Conservation (phyloP, 345 rosid genomes). For the Dipteronia dyeriana region DNA sequence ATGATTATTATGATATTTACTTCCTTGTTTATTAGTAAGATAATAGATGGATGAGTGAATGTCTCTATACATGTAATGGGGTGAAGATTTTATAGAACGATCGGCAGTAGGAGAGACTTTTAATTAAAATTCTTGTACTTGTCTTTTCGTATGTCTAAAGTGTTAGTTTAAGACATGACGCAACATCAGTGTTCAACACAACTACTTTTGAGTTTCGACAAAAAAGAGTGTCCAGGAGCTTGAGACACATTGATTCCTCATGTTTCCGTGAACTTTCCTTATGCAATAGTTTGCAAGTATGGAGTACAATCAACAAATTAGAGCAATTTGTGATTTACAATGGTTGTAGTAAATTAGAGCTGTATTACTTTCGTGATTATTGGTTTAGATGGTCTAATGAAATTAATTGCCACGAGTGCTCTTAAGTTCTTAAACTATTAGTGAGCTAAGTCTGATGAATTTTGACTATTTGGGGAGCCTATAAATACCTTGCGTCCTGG, state of each 20-base stretch:
- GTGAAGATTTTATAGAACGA: background rate
- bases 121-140: background rate
- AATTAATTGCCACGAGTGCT: background rate
- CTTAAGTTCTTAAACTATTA: background rate
- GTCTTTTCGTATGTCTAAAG: background rate
- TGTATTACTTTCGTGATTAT: background rate
- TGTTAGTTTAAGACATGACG: background rate
- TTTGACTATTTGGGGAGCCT: background rate
- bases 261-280: background rate
- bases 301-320: slow-evolving; percentile 2
- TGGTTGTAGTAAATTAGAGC: background rate
- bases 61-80: background rate
- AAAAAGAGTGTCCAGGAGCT: background rate
- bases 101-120: background rate
- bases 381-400: background rate
- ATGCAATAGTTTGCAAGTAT: background rate
- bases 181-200: background rate
- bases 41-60: background rate
- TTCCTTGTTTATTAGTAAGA: background rate
- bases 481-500: background rate
- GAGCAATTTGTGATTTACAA: background rate
- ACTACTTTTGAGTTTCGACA: background rate
- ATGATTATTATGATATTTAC: background rate
- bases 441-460: background rate
- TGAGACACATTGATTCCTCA: background rate